Base-by-base conservation (phyloP, 768 basidiomycete species). In the Boletellus emodensis region DNA sequence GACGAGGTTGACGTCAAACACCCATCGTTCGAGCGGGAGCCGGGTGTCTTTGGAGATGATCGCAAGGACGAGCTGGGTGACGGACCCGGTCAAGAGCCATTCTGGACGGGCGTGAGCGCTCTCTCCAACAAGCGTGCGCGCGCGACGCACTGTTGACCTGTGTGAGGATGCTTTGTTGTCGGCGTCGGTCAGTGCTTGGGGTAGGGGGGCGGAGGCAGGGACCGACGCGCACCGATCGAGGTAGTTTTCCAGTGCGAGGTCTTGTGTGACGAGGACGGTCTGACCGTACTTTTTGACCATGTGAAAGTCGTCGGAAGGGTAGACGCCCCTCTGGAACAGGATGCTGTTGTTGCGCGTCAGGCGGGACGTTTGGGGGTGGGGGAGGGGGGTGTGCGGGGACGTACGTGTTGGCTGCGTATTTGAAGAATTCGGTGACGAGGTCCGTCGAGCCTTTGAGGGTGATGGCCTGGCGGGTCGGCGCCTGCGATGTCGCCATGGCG, bases 281-380 rank as follows among this genome's bases (percentile, higher is more conserved):
- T 98, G 85, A 0, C 96, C 95, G 59, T 97, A 99, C 68, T 98
- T 99, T 71, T 98, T 99, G 52, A 99, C 95, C 91, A 96, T 94
- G 64, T 92, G 88, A 67, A 99, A 99, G 73, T 99, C 96, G 69
- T 98, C 96, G 0, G 91, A 85, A 3, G 96, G 96, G 67, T 98
- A 99, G 17, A 99, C 89, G 51, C 92, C 93, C 39, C 96, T 80
- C 72, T 98, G 94, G 71, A 95, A 99, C 47, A 99, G 75, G 61
- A 98, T 95, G 14, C 93, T 96, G 64, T 20, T 26, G 37, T n/a
- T 7, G 24, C 1, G 7, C 1, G 17, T 40, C 28, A 30, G 34
- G 42, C 30, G n/a, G 18, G 34, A 32, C 1, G 24, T 15, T 24
- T 15, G 17, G n/a, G n/a, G n/a, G n/a, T n/a, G n/a, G n/a, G n/a